Percentiles rank a stretch among this genome's conserved stretches.
phyloP scores from a whole-genome alignment of 768 basidiomycete species.

The Amanita thiersii region DNA sequence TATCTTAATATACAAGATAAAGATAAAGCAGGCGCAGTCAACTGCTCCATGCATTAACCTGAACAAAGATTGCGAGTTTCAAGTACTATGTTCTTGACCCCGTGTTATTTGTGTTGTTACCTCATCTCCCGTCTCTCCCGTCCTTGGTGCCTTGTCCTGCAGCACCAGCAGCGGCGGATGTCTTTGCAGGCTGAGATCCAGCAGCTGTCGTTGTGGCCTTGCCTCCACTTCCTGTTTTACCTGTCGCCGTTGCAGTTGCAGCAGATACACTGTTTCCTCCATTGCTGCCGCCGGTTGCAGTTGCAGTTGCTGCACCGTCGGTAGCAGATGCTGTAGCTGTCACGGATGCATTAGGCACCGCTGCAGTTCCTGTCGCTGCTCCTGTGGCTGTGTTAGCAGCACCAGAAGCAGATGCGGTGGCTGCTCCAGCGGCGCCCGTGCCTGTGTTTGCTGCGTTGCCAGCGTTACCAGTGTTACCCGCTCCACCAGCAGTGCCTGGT shows the following conservation, averaged over 20 bases:
- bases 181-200: conserved; percentile 1
- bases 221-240: neutral
- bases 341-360: conserved; percentile 12
- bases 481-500: conserved; percentile 14
- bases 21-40: too few relatives aligned
- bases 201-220: neutral
- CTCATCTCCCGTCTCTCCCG: neutral
- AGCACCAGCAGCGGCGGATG: conserved; percentile 1
- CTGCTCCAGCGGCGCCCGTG: conserved; percentile 10
- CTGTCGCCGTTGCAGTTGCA: conserved; percentile 7
- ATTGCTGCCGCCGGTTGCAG: conserved; percentile 11
- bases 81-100: neutral
- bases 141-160: conserved; percentile 1
- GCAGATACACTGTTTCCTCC: conserved; percentile 10
- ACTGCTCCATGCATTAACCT: too few relatives aligned
- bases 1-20: too few relatives aligned
- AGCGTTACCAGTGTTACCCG: conserved; percentile 10
- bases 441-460: conserved; percentile 9
- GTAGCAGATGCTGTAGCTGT: conserved; percentile 10
- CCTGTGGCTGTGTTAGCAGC: too few relatives aligned
- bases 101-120: neutral
- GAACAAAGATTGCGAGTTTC: too few relatives aligned
- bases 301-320: conserved; percentile 6
- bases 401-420: conserved; percentile 10
- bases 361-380: conserved; percentile 11